Conservation (phyloP, 2,329 filamentous ascomycete species). For the Arthrobotrys musiformis region DNA sequence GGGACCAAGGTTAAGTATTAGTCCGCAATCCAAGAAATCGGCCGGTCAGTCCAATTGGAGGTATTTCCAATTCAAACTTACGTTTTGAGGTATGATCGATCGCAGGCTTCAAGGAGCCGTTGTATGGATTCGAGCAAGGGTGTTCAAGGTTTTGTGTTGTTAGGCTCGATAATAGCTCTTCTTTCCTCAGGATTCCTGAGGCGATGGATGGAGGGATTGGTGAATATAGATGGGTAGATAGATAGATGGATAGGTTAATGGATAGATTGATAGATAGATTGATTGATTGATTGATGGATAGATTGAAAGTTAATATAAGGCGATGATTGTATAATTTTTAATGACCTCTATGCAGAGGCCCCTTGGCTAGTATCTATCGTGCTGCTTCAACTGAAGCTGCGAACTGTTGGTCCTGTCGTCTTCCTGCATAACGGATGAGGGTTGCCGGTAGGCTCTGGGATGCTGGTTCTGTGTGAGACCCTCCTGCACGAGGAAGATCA, state of each 20-base stretch:
- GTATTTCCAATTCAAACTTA: slow-evolving; percentile 20
- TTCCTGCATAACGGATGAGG: slow-evolving; percentile 56
- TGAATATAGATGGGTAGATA: too few relatives aligned
- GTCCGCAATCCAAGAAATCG: background rate
- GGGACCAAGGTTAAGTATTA: slow-evolving; percentile 1
- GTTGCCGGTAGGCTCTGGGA: slow-evolving; percentile 43
- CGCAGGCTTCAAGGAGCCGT: slow-evolving; percentile 6
- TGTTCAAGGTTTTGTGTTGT: slow-evolving; percentile 12
- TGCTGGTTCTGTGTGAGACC: slow-evolving; percentile 31
- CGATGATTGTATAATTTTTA: slow-evolving; percentile 28
- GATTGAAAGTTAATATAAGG: background rate
- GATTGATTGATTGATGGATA: background rate
- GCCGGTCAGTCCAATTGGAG: slow-evolving; percentile 4
- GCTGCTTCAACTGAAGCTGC: slow-evolving; percentile 56
- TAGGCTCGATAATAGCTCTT: background rate
- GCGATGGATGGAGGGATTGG: background rate
- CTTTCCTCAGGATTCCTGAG: background rate
- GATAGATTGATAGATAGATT: background rate
- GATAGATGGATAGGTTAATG: background rate
- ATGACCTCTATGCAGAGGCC: slow-evolving; percentile 56
- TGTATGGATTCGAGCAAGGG: background rate
- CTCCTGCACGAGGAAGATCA: slow-evolving; percentile 33
- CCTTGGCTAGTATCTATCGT: slow-evolving; percentile 48
- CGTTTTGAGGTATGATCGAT: slow-evolving; percentile 10
- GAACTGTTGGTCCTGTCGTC: slow-evolving; percentile 55